Base-by-base conservation (phyloP, 305 asterid genomes). In the Solanum hybrid region DNA sequence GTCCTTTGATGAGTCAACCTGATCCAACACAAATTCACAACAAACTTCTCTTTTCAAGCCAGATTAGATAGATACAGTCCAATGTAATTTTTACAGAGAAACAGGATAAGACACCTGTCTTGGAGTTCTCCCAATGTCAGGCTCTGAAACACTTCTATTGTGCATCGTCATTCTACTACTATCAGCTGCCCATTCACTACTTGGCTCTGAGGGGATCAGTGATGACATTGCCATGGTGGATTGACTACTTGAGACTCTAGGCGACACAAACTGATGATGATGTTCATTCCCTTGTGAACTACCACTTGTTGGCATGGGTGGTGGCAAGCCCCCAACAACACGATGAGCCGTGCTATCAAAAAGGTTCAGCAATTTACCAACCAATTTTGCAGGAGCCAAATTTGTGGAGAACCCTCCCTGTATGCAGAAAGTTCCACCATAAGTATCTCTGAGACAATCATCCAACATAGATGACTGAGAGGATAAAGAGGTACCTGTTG, bases 121-220 rank as follows among this genome's bases (percentile, higher is more conserved):
- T 78, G 98, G 99, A 93, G 94, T 95, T 94, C 98, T 95, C 76
- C 99, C 98, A 76, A 98, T 94, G 93, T 98, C 98, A 19, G 99
- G 99, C 93, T 98, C 99, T 24, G 99, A 98, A 91, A 94, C 96
- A 93, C 99, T 98, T 94, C 99, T 92, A 34, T 93, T 93, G 88
- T 98, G 99, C 94, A 91, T 95, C 1, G 75, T 51, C 87, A 84
- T 84, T 84, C 87, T 29, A 84, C 38, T 29, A 12, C 66, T 84
- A 19, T 51, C 72, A 45, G 87, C 89, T 45, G 87, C n/a, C 69
- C 36, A 82, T 17, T 45, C 87, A 45, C 75, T 84, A 9, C 3
- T 45, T 45, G 27, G 71, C 19, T 84, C 75, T 29, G 87, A 84
- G 36, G 87, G 73, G 45, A 90, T 88, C 75, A 92, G 66, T n/a